phyloP scores from a whole-genome alignment of 305 asterid genomes.

The Fraxinus latifolia region DNA sequence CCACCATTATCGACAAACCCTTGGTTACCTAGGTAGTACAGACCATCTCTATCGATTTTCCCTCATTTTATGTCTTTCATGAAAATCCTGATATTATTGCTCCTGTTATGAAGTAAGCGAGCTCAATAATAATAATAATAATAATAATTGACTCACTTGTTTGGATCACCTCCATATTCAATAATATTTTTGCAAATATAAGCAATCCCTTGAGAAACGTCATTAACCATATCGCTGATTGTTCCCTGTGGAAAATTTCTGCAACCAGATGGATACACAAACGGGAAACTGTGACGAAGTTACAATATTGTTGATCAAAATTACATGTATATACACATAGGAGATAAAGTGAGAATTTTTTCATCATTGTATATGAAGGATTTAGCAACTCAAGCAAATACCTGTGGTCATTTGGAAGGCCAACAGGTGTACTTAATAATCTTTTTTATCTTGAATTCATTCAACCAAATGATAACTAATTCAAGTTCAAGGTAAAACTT shows the following conservation, averaged over 20 bases:
- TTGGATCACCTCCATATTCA: conserved; percentile 90
- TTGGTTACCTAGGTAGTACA: conserved; percentile 1
- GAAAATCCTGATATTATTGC: background rate
- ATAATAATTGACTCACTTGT: conserved; percentile 52
- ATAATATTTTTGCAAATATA: conserved; percentile 57
- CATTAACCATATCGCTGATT: conserved; percentile 85
- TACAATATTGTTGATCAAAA: conserved; percentile 2
- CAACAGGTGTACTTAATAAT: conserved; percentile 7
- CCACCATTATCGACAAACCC: conserved; percentile 6
- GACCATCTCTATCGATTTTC: conserved; percentile 13
- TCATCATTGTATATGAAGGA: background rate
- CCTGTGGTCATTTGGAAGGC: background rate
- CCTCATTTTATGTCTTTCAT: conserved; percentile 4
- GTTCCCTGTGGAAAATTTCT: conserved; percentile 99
- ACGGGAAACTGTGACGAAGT: conserved; percentile 20
- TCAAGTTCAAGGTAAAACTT: background rate
- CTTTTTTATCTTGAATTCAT: background rate
- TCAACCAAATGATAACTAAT: conserved; percentile 10
- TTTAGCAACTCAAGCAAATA: conserved; percentile 13
- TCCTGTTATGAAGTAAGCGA: background rate
- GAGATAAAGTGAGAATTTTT: background rate
- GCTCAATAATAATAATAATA: background rate
- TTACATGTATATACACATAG: background rate
- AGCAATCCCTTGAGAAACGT: conserved; percentile 77
- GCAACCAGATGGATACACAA: conserved; percentile 29